A percentile compares a stretch with the other conserved stretches of the same genome.
phyloP scores from a whole-genome alignment of 345 rosid genomes.

The Eucalyptus polybractea region DNA sequence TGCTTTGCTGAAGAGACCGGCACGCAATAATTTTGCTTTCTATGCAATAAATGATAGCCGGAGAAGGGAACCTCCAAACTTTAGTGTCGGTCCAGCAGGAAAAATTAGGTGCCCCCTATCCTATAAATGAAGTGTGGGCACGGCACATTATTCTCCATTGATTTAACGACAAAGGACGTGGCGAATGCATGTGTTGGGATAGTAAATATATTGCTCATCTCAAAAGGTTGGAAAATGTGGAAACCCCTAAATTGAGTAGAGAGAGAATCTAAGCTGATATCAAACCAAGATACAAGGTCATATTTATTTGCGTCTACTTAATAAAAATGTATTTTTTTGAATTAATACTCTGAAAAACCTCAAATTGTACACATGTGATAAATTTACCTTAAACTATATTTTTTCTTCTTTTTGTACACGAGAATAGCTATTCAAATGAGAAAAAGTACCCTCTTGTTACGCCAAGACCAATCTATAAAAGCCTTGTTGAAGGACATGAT shows the following conservation, averaged over 20 bases:
- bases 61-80: not conserved
- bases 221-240: not conserved
- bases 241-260: not conserved
- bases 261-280: not conserved
- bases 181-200: not conserved
- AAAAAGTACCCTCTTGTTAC: not conserved
- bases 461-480: not conserved
- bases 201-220: not conserved
- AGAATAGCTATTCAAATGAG: not conserved
- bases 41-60: not conserved
- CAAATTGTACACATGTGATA: no score
- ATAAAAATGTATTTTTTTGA: not conserved
- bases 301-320: not conserved
- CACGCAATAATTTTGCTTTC: not conserved
- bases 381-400: no score
- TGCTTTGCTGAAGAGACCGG: not conserved
- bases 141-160: not conserved
- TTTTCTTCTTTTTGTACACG: not conserved
- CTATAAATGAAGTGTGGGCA: not conserved
- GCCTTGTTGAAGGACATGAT: not conserved
- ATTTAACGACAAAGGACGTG: not conserved
- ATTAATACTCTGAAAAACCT: no score
- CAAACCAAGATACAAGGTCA: not conserved
- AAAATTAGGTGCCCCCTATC: not conserved
- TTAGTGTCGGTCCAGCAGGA: not conserved